Evolutionary conservation across 495 filamentous ascomycete genomes (phyloP).

Genomic region (Hamigera avellanea): DNA sequence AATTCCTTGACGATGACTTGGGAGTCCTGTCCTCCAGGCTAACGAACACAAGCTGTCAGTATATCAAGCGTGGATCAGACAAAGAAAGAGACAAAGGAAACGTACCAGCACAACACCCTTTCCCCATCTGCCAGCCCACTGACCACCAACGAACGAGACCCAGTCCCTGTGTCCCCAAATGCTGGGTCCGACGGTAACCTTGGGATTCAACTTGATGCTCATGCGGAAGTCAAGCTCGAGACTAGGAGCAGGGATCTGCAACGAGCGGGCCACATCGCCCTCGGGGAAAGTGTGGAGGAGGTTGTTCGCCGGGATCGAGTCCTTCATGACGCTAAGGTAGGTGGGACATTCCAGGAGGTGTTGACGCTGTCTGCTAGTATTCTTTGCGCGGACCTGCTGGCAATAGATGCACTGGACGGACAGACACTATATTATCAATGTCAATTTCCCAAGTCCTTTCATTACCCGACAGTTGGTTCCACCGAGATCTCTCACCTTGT

Average conservation of each 20-base stretch:
- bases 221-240: conserved; percentile 52
- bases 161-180: conserved; percentile 47
- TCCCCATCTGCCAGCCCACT: conserved; percentile 50
- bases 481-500: conserved; percentile 41
- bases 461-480: no score
- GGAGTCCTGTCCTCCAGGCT: conserved; percentile 51
- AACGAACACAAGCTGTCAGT: no score
- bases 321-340: conserved; percentile 46
- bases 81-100: background rate
- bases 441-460: no score
- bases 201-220: conserved; percentile 47
- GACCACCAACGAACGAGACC: conserved; percentile 45
- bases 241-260: conserved; percentile 42
- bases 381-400: conserved; percentile 45
- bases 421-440: no score
- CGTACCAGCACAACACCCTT: conserved; percentile 48
- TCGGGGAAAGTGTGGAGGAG: conserved; percentile 45
- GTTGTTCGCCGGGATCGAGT: conserved; percentile 46
- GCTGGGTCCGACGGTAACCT: conserved; percentile 39
- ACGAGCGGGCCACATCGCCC: conserved; percentile 38
- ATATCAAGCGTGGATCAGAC: conserved; percentile 3
- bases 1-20: conserved; percentile 45
- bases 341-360: conserved; percentile 43
- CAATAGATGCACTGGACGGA: conserved; percentile 49
- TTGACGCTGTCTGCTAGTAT: conserved; percentile 43